Base-by-base conservation (phyloP, 148 eudicot species). In the Chenopodium quinoa region DNA sequence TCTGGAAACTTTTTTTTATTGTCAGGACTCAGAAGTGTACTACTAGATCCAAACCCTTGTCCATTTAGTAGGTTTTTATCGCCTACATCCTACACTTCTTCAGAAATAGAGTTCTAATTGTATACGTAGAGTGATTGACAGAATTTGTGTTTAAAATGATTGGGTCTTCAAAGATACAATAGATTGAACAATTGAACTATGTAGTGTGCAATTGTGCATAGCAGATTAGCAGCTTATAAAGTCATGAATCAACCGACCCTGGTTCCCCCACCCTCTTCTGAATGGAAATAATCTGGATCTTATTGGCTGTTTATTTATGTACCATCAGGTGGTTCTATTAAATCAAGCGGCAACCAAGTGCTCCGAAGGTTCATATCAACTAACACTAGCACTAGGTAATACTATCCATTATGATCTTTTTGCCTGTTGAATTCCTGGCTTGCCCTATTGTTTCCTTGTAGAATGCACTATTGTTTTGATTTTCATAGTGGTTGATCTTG, bases 311-410 rank as follows among this genome's bases (percentile, higher is more conserved):
- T 48, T 46, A 9, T 56, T 65, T 62, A 25, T 78, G 54, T 73
- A 46, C 48, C 40, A 70, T 72, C 86, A 95, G 97, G 94, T 95
- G 34, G 89, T 95, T 84, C 70, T 95, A 62, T 80, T 93, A 83
- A 95, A 95, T 86, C 98, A 95, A 86, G 97, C 91, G 78, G 92
- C 97, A 29, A 91, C 94, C 76, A 95, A 93, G 89, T 92, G 54
- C 79, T 70, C 89, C 40, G 92, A 92, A 40, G 98, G 98, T 32
- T 91, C 92, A 83, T 91, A 88, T 75, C 97, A 92, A 74, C 79
- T 93, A 77, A 83, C 97, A 76, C 91, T 95, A 48, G 98, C 98
- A 50, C 88, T 95, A 81, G 98, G 98, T 95, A 90, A 79, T 29
- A 73, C 6, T 73, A 68, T 0, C 82, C 9, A 32, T 64, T 32